Percentiles rank a stretch among this genome's conserved stretches.
These are phyloP conservation scores for Calonectria ilicicola DNA, from an alignment of 2,329 filamentous ascomycete species.

Conservation along the genomic window DNA sequence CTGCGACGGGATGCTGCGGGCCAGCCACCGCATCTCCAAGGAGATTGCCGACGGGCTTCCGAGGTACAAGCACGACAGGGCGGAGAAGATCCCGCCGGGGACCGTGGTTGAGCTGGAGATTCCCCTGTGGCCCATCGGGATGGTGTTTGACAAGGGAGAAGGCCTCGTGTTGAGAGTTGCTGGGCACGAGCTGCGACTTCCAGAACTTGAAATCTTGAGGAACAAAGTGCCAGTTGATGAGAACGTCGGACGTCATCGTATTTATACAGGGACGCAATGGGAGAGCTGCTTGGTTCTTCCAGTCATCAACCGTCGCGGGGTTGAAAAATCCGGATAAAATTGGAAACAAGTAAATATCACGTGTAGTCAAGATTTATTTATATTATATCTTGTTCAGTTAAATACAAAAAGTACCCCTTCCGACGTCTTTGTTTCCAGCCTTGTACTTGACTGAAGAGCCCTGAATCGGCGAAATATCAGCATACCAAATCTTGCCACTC, in stretches of 20 bases:
- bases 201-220: not conserved
- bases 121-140: slow-evolving; percentile 6
- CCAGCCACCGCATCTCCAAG: not conserved
- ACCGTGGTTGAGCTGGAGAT: slow-evolving; percentile 6
- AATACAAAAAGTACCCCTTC: not conserved
- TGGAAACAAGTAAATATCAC: not conserved
- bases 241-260: not conserved
- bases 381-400: not conserved
- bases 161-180: not conserved
- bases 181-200: not conserved
- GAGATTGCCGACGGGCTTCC: not conserved
- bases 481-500: too few relatives aligned
- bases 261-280: not conserved
- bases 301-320: not conserved
- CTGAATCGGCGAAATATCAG: too few relatives aligned
- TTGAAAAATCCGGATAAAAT: not conserved
- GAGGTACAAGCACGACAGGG: not conserved
- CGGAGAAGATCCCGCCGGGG: not conserved
- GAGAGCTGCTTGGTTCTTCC: not conserved
- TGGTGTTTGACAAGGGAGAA: slow-evolving; percentile 6
- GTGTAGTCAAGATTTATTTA: not conserved
- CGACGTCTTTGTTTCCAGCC: not conserved
- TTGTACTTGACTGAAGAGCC: not conserved
- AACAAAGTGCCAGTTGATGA: not conserved
- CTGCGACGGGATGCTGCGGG: not conserved